Evolutionary conservation across 179 eudicot species (phyloP).

Genomic region (Carnegiea gigantea): DNA sequence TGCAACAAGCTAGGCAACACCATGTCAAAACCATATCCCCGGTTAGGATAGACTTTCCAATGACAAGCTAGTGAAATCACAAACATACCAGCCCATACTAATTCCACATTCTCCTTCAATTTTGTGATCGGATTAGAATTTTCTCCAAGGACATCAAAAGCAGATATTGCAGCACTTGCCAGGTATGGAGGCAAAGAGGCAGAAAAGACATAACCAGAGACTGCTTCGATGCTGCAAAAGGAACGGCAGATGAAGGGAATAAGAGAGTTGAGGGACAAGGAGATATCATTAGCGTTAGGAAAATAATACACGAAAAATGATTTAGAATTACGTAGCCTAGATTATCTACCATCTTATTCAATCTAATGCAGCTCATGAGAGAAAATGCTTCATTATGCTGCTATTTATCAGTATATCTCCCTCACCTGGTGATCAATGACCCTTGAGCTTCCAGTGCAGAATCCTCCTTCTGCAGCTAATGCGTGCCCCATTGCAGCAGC

Average conservation of each 20-base stretch:
- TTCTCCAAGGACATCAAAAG: conserved; percentile 79
- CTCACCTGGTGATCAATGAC: conserved; percentile 92
- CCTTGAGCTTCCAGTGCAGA: conserved; percentile 88
- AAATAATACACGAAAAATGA: neutral
- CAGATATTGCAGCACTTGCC: conserved; percentile 92
- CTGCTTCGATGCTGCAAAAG: conserved; percentile 85
- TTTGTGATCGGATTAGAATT: conserved; percentile 58
- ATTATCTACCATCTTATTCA: conserved; percentile 2
- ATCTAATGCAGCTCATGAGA: conserved; percentile 4
- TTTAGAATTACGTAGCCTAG: neutral
- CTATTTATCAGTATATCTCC: neutral
- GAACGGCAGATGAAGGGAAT: neutral
- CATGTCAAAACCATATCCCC: neutral
- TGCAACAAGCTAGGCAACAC: neutral
- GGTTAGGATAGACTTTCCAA: neutral
- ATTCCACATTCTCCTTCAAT: conserved; percentile 60
- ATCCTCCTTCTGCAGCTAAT: conserved; percentile 95
- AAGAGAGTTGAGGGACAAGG: neutral
- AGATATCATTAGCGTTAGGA: conserved; percentile 7
- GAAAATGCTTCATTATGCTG: conserved; percentile 3
- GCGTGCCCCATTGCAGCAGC: conserved; percentile 96
- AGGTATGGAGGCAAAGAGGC: conserved; percentile 97
- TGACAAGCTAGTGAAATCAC: neutral
- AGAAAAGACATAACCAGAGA: conserved; percentile 96
- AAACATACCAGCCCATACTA: conserved; percentile 65